Evolutionary conservation across 164 flowering plant genomes (phyloP).

Genomic region (Magnolia sinica): DNA sequence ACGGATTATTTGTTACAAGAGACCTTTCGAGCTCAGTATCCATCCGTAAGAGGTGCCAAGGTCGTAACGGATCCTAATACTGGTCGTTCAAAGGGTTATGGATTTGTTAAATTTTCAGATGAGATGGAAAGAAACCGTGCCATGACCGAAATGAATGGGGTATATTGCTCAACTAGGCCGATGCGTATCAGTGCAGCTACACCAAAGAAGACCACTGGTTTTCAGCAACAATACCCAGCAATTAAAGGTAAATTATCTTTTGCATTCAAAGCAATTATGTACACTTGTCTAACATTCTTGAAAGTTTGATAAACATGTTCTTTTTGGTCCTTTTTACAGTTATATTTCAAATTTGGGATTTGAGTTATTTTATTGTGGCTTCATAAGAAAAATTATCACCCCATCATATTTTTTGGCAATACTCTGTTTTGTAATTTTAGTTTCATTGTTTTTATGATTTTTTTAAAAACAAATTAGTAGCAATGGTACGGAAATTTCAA

Average conservation of each 20-base stretch:
- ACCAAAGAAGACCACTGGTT: conserved; percentile 69
- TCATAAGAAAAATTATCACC: neutral
- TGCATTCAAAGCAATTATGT: neutral
- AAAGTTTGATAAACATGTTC: neutral
- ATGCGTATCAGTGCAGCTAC: conserved; percentile 99
- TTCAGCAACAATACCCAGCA: conserved; percentile 63
- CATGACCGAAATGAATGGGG: conserved; percentile 95
- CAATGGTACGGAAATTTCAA: too few species aligned
- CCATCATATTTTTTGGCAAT: neutral
- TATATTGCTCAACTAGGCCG: conserved; percentile 87
- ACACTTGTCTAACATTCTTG: neutral
- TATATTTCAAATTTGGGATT: neutral
- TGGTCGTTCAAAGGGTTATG: conserved; percentile 94
- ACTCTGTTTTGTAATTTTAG: neutral
- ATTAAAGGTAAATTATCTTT: conserved; percentile 51
- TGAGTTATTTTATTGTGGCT: neutral
- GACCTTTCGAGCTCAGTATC: conserved; percentile 74
- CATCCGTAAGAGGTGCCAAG: conserved; percentile 97
- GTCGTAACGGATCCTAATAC: conserved; percentile 94
- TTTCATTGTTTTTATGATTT: too few species aligned
- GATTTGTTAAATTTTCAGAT: conserved; percentile 94
- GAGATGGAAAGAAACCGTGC: conserved; percentile 92
- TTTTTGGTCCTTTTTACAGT: neutral
- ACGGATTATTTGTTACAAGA: conserved; percentile 94
- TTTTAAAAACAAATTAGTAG: too few species aligned